Evolutionary conservation across 192 early-diverging fungal genomes (phyloP).

Genomic region (Phycomyces nitens): DNA sequence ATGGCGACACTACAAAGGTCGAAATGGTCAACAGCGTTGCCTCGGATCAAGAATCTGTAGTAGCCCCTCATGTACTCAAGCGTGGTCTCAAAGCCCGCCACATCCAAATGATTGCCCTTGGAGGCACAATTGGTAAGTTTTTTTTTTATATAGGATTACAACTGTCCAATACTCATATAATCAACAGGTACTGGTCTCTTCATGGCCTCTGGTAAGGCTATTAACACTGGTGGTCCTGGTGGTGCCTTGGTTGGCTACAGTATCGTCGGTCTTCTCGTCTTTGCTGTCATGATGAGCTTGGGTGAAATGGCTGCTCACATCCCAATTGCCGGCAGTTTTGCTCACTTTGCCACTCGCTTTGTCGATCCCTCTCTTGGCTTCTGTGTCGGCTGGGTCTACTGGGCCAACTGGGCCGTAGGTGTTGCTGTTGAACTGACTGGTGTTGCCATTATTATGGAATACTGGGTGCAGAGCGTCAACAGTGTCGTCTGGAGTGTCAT

Average conservation of each 20-base stretch:
- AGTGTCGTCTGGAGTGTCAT: constrained; percentile 40
- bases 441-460: constrained; percentile 70
- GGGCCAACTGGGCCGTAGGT: constrained; percentile 68
- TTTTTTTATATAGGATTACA: neutral
- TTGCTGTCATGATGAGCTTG: constrained; percentile 65
- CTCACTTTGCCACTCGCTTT: constrained; percentile 77
- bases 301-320: constrained; percentile 81
- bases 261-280: constrained; percentile 58
- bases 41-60: neutral
- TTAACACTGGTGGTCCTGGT: constrained; percentile 66
- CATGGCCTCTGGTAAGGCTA: constrained; percentile 64
- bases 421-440: constrained; percentile 74
- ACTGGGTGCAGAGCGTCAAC: constrained; percentile 32
- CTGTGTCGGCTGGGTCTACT: constrained; percentile 44
- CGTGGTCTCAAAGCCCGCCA: constrained; percentile 33
- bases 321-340: constrained; percentile 77
- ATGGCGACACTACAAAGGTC: neutral
- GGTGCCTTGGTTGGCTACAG: constrained; percentile 67
- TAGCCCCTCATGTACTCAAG: neutral
- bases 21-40: neutral
- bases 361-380: constrained; percentile 68
- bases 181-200: constrained; percentile 65
- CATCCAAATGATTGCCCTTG: constrained; percentile 38
- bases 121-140: constrained; percentile 43
- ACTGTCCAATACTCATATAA: neutral